Conservation (phyloP, 805 yeast species). For the Monosporozyma yasuniensis region DNA sequence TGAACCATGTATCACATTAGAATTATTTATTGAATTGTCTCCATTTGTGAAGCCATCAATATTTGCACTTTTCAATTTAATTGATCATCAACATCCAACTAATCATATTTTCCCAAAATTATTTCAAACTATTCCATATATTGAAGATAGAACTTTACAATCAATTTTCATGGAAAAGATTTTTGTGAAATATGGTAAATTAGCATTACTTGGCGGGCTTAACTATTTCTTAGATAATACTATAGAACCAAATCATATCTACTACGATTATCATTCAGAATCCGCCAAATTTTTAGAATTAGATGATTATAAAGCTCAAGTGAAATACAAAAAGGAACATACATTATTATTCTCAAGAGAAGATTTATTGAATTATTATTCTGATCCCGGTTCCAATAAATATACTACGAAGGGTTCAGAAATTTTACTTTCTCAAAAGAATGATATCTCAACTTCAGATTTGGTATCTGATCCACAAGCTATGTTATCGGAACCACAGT, state of each 20-base stretch:
- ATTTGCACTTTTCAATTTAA: slow-evolving; percentile 14
- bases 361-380: slow-evolving; percentile 27
- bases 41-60: slow-evolving; percentile 11
- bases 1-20: slow-evolving; percentile 20
- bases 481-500: neutral
- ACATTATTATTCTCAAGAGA: slow-evolving; percentile 17
- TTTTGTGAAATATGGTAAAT: slow-evolving; percentile 21
- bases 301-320: slow-evolving; percentile 22
- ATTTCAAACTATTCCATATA: slow-evolving; percentile 10
- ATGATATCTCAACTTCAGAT: slow-evolving; percentile 19
- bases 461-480: slow-evolving; percentile 12
- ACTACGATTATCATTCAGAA: slow-evolving; percentile 24
- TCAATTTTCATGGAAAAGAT: slow-evolving; percentile 16
- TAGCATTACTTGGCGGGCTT: slow-evolving; percentile 27
- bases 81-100: slow-evolving; percentile 17
- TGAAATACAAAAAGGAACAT: slow-evolving; percentile 13
- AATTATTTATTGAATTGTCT: slow-evolving; percentile 20
- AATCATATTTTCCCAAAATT: slow-evolving; percentile 17
- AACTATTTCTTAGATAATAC: slow-evolving; percentile 19
- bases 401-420: slow-evolving; percentile 25
- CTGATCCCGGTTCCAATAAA: slow-evolving; percentile 24
- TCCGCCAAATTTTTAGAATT: slow-evolving; percentile 24
- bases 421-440: slow-evolving; percentile 15
- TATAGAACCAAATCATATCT: slow-evolving; percentile 13
- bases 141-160: slow-evolving; percentile 10